Conservation (phyloP, 1,284 basidiomycete genomes). For the Pseudozyma hubeiensis region DNA sequence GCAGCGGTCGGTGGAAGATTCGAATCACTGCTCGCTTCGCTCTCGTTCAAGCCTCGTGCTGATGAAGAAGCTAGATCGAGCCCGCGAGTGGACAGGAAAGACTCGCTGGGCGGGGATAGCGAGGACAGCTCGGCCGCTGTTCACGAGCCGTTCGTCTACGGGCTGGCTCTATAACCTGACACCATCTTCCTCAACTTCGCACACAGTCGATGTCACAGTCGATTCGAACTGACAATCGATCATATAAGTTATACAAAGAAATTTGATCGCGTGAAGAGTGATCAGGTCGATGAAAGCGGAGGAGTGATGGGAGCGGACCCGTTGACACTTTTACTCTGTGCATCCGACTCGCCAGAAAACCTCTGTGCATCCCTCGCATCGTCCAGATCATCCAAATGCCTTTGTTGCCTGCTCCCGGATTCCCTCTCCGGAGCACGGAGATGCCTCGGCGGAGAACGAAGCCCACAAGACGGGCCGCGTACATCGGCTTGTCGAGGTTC, state of each 20-base stretch:
- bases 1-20: slow-evolving; percentile 14
- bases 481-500: not conserved
- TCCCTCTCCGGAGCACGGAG: not conserved
- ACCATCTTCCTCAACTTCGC: no score
- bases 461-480: not conserved
- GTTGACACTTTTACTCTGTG: not conserved
- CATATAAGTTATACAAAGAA: slow-evolving; percentile 3
- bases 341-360: not conserved
- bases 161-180: no score
- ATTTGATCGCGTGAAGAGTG: not conserved
- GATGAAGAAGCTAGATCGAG: not conserved
- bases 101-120: no score
- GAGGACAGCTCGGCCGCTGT: no score
- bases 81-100: no score
- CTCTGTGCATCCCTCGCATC: not conserved
- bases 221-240: no score
- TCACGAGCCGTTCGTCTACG: no score
- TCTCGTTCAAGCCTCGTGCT: slow-evolving; percentile 11
- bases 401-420: not conserved
- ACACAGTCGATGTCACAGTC: no score
- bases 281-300: slow-evolving; percentile 19
- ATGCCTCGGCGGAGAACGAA: not conserved
- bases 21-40: slow-evolving; percentile 18
- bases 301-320: slow-evolving; percentile 28
- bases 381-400: not conserved